phyloP scores from a whole-genome alignment of 306 rosid genomes.

The Abrus precatorius region DNA sequence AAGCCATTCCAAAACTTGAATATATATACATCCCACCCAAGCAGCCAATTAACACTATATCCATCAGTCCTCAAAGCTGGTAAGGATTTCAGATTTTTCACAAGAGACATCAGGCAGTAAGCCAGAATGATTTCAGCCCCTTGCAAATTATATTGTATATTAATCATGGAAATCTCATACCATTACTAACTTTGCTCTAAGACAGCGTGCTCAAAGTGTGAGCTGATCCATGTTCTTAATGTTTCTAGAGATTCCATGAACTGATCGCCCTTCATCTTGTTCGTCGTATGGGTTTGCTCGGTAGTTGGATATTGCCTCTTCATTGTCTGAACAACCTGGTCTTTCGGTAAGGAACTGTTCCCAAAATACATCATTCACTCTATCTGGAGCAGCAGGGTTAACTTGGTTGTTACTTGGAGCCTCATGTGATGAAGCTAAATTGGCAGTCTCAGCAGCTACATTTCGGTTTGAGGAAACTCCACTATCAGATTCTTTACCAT shows the following conservation, averaged over 20 bases:
- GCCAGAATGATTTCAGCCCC: constrained; percentile 34
- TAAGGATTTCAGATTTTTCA: not conserved
- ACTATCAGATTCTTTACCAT: constrained; percentile 63
- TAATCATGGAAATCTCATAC: constrained; percentile 24
- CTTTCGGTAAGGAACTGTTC: constrained; percentile 98
- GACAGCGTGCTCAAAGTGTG: constrained; percentile 61
- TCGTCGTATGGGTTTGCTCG: constrained; percentile 66
- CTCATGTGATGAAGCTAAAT: constrained; percentile 57
- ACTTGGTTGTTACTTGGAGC: constrained; percentile 61
- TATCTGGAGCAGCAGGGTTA: constrained; percentile 64
- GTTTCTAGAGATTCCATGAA: constrained; percentile 67
- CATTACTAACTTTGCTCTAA: constrained; percentile 27
- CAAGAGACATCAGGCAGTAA: constrained; percentile 2
- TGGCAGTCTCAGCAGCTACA: constrained; percentile 51
- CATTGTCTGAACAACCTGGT: constrained; percentile 92
- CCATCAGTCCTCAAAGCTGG: constrained; percentile 23
- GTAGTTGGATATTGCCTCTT: constrained; percentile 90
- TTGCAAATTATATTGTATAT: constrained; percentile 11
- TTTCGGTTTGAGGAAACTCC: constrained; percentile 57
- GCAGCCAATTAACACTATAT: constrained; percentile 31
- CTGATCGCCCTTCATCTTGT: constrained; percentile 69
- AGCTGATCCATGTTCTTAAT: constrained; percentile 66
- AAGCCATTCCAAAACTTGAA: constrained; percentile 20
- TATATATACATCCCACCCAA: constrained; percentile 40
- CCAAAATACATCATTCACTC: constrained; percentile 94